phyloP scores from a whole-genome alignment of 176 grass and related monocot genomes.

The Carex parvula region DNA sequence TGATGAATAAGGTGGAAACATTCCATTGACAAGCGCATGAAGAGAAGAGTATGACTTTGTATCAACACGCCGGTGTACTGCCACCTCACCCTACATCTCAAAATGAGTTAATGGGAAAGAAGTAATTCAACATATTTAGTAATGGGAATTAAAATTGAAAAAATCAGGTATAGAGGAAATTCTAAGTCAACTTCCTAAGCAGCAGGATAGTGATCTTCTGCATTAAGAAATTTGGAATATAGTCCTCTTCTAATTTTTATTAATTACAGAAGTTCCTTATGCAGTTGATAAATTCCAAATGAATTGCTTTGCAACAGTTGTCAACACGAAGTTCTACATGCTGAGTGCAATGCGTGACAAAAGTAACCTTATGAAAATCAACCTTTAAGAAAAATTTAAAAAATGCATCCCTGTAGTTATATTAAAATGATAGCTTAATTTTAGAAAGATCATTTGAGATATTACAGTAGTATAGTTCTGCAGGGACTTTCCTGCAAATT shows the following conservation, averaged over 20 bases:
- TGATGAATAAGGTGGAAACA: constrained; percentile 78
- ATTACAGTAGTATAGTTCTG: not conserved
- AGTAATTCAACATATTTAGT: not conserved
- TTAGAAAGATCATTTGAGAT: constrained; percentile 1
- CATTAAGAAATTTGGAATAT: too few species aligned
- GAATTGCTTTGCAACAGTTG: not conserved
- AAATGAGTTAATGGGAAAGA: not conserved
- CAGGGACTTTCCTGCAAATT: not conserved
- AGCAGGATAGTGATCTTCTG: not conserved
- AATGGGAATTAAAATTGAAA: not conserved
- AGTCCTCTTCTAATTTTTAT: not conserved
- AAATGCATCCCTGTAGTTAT: not conserved
- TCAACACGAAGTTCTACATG: not conserved
- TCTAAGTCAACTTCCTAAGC: constrained; percentile 4
- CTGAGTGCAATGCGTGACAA: not conserved
- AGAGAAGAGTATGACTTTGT: constrained; percentile 85
- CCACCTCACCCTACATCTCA: constrained; percentile 71
- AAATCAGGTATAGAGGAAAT: not conserved
- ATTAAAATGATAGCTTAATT: not conserved
- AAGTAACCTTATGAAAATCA: not conserved
- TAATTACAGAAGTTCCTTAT: not conserved
- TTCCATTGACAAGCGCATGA: constrained; percentile 82
- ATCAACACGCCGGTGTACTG: constrained; percentile 76
- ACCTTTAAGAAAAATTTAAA: not conserved
- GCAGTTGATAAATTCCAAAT: not conserved